Evolutionary conservation across 2,329 filamentous ascomycete genomes (phyloP).

Genomic region (Aspergillus niger): DNA sequence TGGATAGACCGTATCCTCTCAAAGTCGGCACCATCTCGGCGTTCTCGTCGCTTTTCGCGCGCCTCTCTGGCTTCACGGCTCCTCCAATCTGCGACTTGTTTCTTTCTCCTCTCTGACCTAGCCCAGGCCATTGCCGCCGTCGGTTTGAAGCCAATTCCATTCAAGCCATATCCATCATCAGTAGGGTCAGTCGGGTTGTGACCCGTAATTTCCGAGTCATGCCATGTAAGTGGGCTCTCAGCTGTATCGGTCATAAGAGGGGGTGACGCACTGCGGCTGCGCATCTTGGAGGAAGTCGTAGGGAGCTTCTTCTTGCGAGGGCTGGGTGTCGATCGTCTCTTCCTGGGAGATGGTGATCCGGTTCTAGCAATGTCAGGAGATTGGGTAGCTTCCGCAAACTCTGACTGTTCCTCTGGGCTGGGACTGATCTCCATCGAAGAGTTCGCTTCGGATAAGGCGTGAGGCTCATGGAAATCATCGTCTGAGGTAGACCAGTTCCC

Average conservation of each 20-base stretch:
- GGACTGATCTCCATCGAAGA: slow-evolving; percentile 12
- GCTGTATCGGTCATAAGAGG: slow-evolving; percentile 29
- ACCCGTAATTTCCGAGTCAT: slow-evolving; percentile 64
- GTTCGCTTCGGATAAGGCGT: slow-evolving; percentile 25
- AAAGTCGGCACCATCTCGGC: slow-evolving; percentile 41
- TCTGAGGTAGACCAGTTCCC: slow-evolving; percentile 15
- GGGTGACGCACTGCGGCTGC: slow-evolving; percentile 36
- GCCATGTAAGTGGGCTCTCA: slow-evolving; percentile 52
- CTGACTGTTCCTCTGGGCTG: slow-evolving; percentile 13
- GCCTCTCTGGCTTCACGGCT: slow-evolving; percentile 61
- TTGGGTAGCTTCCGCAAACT: slow-evolving; percentile 14
- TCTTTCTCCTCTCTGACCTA: slow-evolving; percentile 57
- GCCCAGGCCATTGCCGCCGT: slow-evolving; percentile 61
- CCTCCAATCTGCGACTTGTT: slow-evolving; percentile 63
- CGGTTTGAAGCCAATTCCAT: slow-evolving; percentile 65
- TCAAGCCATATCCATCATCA: slow-evolving; percentile 65
- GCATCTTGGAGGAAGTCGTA: slow-evolving; percentile 25
- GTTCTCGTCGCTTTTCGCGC: slow-evolving; percentile 57
- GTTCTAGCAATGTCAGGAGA: slow-evolving; percentile 9
- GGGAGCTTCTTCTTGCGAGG: slow-evolving; percentile 29
- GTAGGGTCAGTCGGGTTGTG: slow-evolving; percentile 58
- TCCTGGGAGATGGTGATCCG: slow-evolving; percentile 21
- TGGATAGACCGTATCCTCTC: slow-evolving; percentile 32
- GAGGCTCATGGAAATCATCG: slow-evolving; percentile 12
- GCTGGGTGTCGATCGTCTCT: slow-evolving; percentile 20